Evolutionary conservation across 345 rosid genomes (phyloP).

Genomic region (Aquilaria sinensis): DNA sequence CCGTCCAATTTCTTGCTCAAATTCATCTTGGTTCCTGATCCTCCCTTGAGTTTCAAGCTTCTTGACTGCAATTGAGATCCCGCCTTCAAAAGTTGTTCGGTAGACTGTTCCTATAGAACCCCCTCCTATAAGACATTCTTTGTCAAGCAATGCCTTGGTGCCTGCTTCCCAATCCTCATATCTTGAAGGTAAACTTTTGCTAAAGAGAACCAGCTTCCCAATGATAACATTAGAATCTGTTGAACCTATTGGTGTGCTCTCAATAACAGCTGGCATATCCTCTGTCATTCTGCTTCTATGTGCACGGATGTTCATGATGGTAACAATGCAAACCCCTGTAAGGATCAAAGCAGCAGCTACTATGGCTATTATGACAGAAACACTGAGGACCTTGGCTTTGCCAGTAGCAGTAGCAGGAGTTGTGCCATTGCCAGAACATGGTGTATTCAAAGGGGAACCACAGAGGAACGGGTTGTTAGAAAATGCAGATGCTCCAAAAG

Average conservation of each 20-base stretch:
- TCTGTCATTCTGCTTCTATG: constrained; percentile 43
- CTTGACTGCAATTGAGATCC: constrained; percentile 87
- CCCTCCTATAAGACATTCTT: constrained; percentile 75
- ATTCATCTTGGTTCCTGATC: constrained; percentile 85
- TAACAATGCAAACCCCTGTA: constrained; percentile 69
- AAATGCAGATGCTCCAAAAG: constrained; percentile 67
- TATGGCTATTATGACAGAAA: constrained; percentile 78
- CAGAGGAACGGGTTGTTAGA: constrained; percentile 67
- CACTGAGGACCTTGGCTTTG: constrained; percentile 49
- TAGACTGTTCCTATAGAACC: constrained; percentile 92
- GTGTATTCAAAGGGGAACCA: constrained; percentile 56
- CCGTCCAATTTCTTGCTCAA: constrained; percentile 81
- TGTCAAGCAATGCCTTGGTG: constrained; percentile 84
- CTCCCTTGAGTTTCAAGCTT: constrained; percentile 86
- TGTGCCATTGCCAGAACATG: constrained; percentile 43
- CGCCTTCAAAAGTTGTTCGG: constrained; percentile 77
- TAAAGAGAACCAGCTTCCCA: constrained; percentile 89
- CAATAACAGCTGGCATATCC: constrained; percentile 41
- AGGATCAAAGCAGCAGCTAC: constrained; percentile 81
- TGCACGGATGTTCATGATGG: constrained; percentile 76
- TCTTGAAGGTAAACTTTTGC: constrained; percentile 85
- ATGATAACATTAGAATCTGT: constrained; percentile 64
- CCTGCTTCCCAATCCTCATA: constrained; percentile 98
- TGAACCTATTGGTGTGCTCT: constrained; percentile 74
- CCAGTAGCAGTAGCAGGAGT: constrained; percentile 23